These are phyloP conservation scores for Fusarium anthophilum DNA, from an alignment of 2,329 filamentous ascomycete genomes.

Conservation along the genomic window DNA sequence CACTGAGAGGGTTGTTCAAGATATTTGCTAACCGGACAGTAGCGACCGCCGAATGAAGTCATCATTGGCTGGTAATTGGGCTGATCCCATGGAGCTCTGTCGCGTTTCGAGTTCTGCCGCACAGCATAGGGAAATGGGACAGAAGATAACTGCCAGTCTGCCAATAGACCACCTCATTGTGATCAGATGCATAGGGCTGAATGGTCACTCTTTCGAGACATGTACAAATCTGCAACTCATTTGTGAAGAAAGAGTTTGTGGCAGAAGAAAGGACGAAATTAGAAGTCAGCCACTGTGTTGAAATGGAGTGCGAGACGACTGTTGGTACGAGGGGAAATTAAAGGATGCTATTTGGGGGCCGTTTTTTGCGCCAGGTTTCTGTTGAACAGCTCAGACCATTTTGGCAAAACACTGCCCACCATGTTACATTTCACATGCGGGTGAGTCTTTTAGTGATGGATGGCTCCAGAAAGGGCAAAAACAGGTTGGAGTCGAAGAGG, in stretches of 20 bases:
- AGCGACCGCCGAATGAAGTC: not conserved
- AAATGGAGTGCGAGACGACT: too few relatives aligned
- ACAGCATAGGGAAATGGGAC: accelerated
- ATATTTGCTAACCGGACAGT: not conserved
- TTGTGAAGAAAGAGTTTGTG: accelerated
- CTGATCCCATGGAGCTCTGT: not conserved
- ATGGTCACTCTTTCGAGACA: too few relatives aligned
- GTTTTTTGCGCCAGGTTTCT: not conserved
- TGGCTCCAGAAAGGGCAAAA: accelerated
- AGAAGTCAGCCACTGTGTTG: too few relatives aligned
- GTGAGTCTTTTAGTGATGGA: not conserved
- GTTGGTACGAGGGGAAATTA: not conserved
- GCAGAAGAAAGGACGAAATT: accelerated
- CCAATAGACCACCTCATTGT: not conserved
- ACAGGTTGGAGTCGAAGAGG: accelerated
- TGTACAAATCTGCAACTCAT: not conserved
- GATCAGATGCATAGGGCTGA: accelerated
- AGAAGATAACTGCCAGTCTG: not conserved
- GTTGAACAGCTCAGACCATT: not conserved
- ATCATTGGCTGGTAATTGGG: not conserved
- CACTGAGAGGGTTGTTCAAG: accelerated
- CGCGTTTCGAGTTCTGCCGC: not conserved
- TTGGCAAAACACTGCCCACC: too few relatives aligned
- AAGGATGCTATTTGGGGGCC: not conserved
- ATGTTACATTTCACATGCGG: not conserved